Evolutionary conservation across 805 yeast species (phyloP).

Genomic region (Zygoascus bituminiphila): DNA sequence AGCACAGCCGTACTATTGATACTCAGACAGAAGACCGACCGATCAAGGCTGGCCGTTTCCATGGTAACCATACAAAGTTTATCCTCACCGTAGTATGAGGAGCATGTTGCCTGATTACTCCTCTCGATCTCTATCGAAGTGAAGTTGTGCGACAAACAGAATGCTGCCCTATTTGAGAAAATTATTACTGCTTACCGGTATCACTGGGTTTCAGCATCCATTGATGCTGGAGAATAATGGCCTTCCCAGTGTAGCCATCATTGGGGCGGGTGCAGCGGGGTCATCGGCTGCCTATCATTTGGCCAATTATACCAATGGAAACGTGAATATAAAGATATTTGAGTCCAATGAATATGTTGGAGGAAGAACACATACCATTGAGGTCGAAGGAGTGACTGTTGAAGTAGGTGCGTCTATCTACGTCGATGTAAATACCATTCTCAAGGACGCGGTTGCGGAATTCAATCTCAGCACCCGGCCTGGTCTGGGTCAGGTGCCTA

Average conservation of each 20-base stretch:
- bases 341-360: conserved; percentile 37
- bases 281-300: conserved; percentile 40
- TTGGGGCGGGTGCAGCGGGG: conserved; percentile 50
- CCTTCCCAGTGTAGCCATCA: conserved; percentile 29
- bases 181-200: neutral
- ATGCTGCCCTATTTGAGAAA: neutral
- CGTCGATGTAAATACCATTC: conserved; percentile 33
- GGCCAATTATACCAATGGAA: conserved; percentile 30
- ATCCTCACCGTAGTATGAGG: too few species aligned
- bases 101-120: too few species aligned
- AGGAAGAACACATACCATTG: conserved; percentile 38
- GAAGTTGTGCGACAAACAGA: too few species aligned
- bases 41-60: too few species aligned
- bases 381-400: conserved; percentile 25
- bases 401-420: conserved; percentile 44
- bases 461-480: conserved; percentile 27
- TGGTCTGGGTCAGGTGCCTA: neutral
- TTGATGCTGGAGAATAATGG: neutral
- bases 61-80: too few species aligned
- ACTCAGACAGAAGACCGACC: too few species aligned
- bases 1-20: too few species aligned
- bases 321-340: conserved; percentile 35
- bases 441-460: conserved; percentile 32
- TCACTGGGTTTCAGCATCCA: neutral
- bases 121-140: too few species aligned